Base-by-base conservation (phyloP, 306 rosid genomes). In the Vicia sativa region DNA sequence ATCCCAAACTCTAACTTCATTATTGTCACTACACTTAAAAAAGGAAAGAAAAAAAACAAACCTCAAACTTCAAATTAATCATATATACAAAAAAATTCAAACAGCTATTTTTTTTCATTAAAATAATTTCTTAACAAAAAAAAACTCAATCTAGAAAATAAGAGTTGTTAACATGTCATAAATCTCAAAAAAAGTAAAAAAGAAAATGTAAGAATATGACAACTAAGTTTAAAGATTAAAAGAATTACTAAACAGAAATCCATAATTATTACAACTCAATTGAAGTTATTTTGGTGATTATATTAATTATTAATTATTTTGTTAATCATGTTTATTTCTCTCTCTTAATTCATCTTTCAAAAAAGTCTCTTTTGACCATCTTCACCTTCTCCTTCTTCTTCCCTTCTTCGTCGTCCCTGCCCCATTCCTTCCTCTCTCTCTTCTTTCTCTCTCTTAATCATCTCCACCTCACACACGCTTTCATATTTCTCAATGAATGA, bases 361-460 rank as follows among this genome's bases (percentile, higher is more conserved):
- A 81, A 73, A 84, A 35, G 81, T 78, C 86, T 71, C 76, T 73
- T 84, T 91, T 91, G 97, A 89, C 97, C 90, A 82, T 59, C 66
- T 6, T 78, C 74, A 83, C 67, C 70, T 15, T n/a, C 68, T 5
- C 46, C 70, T 53, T 23, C 61, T 83, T 88, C 96, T 80, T 80
- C 87, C 68, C 89, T 81, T 75, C 89, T 86, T 88, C 97, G 79
- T 82, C 81, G 85, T 62, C 70, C 78, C 79, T 90, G 85, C 96
- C 74, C n/a, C 82, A 19, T 69, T 63, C 71, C 74, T 82, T 86
- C 87, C 85, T 77, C 18, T 43, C 34, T 63, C 19, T 29, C 46
- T 58, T 58, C 48, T 58, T 13, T 41, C 28, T 67, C 53, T 25
- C 55, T 25, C 56, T 55, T 34, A 34, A 34, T 34, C 38, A 34